Base-by-base conservation (phyloP, 2,329 filamentous ascomycete genomes). In the Fusarium annulatum region DNA sequence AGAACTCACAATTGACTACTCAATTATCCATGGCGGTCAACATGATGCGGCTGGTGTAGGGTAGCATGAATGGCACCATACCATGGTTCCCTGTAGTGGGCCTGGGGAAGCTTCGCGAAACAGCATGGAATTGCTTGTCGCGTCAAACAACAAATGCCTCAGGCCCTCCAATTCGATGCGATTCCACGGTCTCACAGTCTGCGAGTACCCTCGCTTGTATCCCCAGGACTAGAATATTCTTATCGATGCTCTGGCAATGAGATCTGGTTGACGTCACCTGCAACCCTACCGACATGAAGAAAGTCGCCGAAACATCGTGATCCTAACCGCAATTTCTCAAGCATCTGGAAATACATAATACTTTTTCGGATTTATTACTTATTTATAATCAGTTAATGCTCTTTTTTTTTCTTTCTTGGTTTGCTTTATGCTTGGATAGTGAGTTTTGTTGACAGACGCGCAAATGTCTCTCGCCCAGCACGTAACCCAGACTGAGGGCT, bases 401-500 rank as follows among this genome's bases (percentile, higher is more conserved):
- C 26, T 26, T 2, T 7, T 26, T 30, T 23, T 19, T 28, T 10
- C 10, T 28, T 18, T 8, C 26, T 26, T 26, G 26, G n/a, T 33
- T 3, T 18, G 23, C 5, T 14, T 9, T 23, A 18, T 42, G 9
- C 8, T 28, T 55, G 42, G 38, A 42, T 30, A 36, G 34, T 36
- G 11, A n/a, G 39, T 9, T 23, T 41, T 41, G 34, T 23, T 11
- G 5, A 16, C 15, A 18, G 42, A 39, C n/a, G 19, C 51, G 53
- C 63, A 62, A 67, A 85, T 85, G 83, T 85, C 83, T 72, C 81
- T 85, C 67, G 83, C 81, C 72, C 83, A 84, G 69, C 83, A 84
- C 76, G 81, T 84, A 61, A 84, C 82, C 21, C 80, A 82, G 53
- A 60, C 61, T 12, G 82, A 85, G 77, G 84, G 84, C 69, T 82